Base-by-base conservation (phyloP, 108 stramenopile species). In the Nitzschia sp. region DNA sequence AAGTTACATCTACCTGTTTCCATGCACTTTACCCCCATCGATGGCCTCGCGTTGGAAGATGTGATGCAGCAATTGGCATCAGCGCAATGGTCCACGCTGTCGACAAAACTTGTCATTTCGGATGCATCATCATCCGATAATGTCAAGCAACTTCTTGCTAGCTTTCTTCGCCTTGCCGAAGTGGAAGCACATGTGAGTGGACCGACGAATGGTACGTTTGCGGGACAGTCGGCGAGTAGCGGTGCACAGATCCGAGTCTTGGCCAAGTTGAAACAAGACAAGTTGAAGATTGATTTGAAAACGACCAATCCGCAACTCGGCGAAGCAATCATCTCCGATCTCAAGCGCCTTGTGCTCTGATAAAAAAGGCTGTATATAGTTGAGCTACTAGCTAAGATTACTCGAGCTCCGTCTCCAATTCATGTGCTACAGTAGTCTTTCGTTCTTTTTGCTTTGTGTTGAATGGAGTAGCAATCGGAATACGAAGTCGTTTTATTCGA, bases 251-350 rank as follows among this genome's bases (percentile, higher is more conserved):
- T 82, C 11, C 68, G 71, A 38, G 54, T 78, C 3, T 64, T 86
- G 72, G 56, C 80, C 19, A 86, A 86, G 59, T 58, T 78, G 3
- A 77, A 77, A 47, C 46, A 55, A 23, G 60, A 56, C 25, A 66
- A 32, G 28, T 64, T 80, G 24, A 86, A 86, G 57, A 38, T 86
- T 21, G 85, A 86, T 53, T 30, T 86, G 5, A 82, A 82, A 46
- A 54, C 55, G 33, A 82, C 78, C 2, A 74, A 70, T 27, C 36
- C 59, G 21, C 32, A 47, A 18, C 59, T 86, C 25, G 77, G 68
- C 46, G 76, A 80, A 60, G 62, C 65, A 24, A 49, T 86, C 13
- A 59, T 58, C 3, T 65, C 81, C 1, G 82, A 80, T 59, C 32
- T 86, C 47, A 86, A 86, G 46, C 64, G 59, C 23, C 32, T 78